Percentiles rank a stretch among this genome's conserved stretches.
These are phyloP conservation scores for Sungouiella thailandica DNA, from an alignment of 805 yeast species.

Conservation along the genomic window DNA sequence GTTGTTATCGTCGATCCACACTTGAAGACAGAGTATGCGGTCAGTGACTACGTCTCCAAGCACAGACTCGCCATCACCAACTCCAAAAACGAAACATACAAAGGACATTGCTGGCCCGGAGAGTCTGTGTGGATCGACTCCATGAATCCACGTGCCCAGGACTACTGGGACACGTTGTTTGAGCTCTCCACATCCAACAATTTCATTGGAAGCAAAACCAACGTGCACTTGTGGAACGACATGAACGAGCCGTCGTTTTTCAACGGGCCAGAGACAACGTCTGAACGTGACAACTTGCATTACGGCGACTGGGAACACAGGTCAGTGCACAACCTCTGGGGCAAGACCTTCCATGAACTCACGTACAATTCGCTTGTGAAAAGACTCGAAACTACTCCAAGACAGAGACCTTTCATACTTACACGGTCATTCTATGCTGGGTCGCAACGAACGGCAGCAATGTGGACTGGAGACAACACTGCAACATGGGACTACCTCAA, in stretches of 20 bases:
- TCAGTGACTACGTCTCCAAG: constrained; percentile 49
- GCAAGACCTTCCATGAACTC: constrained; percentile 73
- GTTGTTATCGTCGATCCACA: constrained; percentile 92
- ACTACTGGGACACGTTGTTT: constrained; percentile 57
- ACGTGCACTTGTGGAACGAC: constrained; percentile 90
- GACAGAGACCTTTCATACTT: constrained; percentile 76
- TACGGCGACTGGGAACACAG: constrained; percentile 84
- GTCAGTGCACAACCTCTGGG: constrained; percentile 83
- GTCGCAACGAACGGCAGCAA: constrained; percentile 84
- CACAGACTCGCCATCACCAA: constrained; percentile 42
- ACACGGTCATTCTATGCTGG: constrained; percentile 89
- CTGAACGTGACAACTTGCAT: constrained; percentile 79
- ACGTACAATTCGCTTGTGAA: constrained; percentile 62
- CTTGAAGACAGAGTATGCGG: constrained; percentile 63
- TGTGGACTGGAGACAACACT: constrained; percentile 98
- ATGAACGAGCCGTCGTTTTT: constrained; percentile 98
- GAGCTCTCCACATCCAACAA: constrained; percentile 35
- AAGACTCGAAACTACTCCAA: constrained; percentile 41
- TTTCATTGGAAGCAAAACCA: constrained; percentile 46
- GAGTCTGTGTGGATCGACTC: constrained; percentile 92
- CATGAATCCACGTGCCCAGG: constrained; percentile 55
- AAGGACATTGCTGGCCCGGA: constrained; percentile 98
- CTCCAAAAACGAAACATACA: constrained; percentile 47
- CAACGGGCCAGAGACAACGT: constrained; percentile 89
- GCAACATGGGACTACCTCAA: constrained; percentile 86